A percentile compares a stretch with the other conserved stretches of the same genome.
phyloP scores from a whole-genome alignment of 2,329 filamentous ascomycete species.

The Verticillium klebahnii region DNA sequence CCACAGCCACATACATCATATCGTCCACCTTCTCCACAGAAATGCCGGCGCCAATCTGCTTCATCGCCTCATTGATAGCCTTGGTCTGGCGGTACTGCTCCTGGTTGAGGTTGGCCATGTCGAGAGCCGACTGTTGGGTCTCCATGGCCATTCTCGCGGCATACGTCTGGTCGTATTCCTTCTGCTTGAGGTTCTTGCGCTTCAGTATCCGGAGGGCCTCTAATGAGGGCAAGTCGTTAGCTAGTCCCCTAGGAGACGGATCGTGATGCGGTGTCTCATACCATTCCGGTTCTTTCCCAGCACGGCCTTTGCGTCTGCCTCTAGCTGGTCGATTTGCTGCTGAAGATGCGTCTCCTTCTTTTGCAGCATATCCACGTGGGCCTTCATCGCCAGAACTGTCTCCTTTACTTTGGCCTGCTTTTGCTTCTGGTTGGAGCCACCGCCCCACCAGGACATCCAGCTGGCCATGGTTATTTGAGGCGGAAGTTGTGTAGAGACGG shows the following conservation, averaged over 20 bases:
- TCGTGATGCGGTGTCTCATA: not conserved
- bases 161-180: slow-evolving; percentile 84
- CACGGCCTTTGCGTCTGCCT: slow-evolving; percentile 1
- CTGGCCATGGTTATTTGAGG: slow-evolving; percentile 47
- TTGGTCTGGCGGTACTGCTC: slow-evolving; percentile 95
- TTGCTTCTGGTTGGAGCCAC: slow-evolving; percentile 73
- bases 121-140: slow-evolving; percentile 93
- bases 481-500: not conserved
- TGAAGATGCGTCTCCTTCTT: slow-evolving; percentile 92
- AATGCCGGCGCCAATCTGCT: slow-evolving; percentile 83
- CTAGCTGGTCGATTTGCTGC: slow-evolving; percentile 80
- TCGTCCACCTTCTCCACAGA: slow-evolving; percentile 93
- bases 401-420: slow-evolving; percentile 89
- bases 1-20: slow-evolving; percentile 67
- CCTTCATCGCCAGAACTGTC: slow-evolving; percentile 82
- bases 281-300: slow-evolving; percentile 1
- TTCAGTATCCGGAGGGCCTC: slow-evolving; percentile 69
- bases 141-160: slow-evolving; percentile 90
- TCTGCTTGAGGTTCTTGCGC: slow-evolving; percentile 92
- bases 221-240: slow-evolving; percentile 32
- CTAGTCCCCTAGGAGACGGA: no score
- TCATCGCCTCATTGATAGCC: slow-evolving; percentile 85
- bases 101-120: slow-evolving; percentile 97
- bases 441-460: slow-evolving; percentile 90
- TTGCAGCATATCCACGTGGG: slow-evolving; percentile 94